Conservation (phyloP, 2,329 filamentous ascomycete genomes). For the Rhinocladiella similis region DNA sequence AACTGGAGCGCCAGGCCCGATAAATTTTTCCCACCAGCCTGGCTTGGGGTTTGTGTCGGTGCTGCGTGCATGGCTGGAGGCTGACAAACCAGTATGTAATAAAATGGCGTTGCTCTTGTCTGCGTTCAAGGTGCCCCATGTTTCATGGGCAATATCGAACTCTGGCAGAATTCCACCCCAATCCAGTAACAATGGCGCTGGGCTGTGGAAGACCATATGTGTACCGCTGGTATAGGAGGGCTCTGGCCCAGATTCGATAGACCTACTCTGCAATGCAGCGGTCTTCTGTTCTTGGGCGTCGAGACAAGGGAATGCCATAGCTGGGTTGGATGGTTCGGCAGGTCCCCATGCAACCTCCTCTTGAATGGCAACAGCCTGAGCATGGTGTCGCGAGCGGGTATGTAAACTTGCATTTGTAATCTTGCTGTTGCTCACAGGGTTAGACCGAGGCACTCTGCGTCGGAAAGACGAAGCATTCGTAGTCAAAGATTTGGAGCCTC, state of each 20-base stretch:
- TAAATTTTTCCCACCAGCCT: constrained; percentile 99
- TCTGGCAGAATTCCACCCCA: constrained; percentile 91
- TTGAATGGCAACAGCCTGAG: constrained; percentile 25
- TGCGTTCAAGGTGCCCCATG: constrained; percentile 79
- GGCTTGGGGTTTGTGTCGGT: constrained; percentile 82
- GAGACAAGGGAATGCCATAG: constrained; percentile 86
- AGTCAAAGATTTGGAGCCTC: constrained; percentile 17
- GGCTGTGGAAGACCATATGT: constrained; percentile 75
- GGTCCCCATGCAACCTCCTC: constrained; percentile 30
- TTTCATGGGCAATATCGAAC: constrained; percentile 90
- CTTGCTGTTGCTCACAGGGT: background rate
- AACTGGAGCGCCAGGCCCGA: constrained; percentile 79
- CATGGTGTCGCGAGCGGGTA: constrained; percentile 19
- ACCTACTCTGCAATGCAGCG: constrained; percentile 62
- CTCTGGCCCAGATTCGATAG: constrained; percentile 76
- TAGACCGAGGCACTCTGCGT: background rate
- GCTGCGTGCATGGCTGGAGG: constrained; percentile 95
- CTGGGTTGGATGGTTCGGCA: constrained; percentile 66
- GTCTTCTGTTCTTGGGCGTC: constrained; percentile 80
- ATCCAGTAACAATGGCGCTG: constrained; percentile 76
- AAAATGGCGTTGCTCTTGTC: constrained; percentile 87
- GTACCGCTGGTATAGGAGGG: constrained; percentile 89
- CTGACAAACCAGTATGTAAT: constrained; percentile 89
- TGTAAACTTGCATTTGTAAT: constrained; percentile 17
- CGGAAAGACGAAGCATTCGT: constrained; percentile 8